These are phyloP conservation scores for Pulveroboletus sp. DNA, from an alignment of 768 basidiomycete genomes.

Conservation along the genomic window DNA sequence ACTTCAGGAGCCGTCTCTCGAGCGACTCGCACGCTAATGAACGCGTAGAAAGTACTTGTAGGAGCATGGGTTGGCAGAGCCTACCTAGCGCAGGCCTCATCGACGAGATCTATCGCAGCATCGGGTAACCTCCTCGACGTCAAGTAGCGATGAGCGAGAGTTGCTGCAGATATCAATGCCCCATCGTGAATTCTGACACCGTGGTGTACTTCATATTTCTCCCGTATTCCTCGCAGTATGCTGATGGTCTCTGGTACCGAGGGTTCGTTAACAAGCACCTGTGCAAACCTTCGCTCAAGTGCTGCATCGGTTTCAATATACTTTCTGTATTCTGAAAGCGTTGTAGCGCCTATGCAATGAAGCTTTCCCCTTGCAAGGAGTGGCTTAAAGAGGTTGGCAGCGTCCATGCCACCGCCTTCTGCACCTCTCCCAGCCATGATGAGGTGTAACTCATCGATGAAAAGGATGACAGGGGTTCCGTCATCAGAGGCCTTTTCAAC, in stretches of 20 bases:
- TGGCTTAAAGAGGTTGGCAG: constrained; percentile 90
- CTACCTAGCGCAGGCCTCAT: constrained; percentile 88
- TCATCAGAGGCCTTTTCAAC: constrained; percentile 85
- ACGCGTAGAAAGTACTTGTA: neutral
- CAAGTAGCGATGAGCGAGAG: constrained; percentile 90
- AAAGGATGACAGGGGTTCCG: constrained; percentile 81
- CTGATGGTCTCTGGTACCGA: constrained; percentile 85
- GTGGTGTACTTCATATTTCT: constrained; percentile 92
- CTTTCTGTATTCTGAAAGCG: constrained; percentile 87
- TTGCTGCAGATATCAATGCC: constrained; percentile 85
- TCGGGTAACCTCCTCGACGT: constrained; percentile 79
- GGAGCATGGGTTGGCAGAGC: constrained; percentile 11
- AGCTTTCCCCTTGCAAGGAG: constrained; percentile 82
- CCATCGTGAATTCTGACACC: constrained; percentile 88
- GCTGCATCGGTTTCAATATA: constrained; percentile 93
- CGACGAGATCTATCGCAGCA: constrained; percentile 87
- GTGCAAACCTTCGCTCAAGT: constrained; percentile 88
- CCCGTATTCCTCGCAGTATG: constrained; percentile 90
- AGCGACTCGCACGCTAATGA: constrained; percentile 76
- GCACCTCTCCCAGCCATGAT: constrained; percentile 88
- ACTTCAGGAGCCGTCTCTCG: constrained; percentile 93
- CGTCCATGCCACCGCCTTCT: constrained; percentile 91
- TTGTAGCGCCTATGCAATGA: constrained; percentile 86
- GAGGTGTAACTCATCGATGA: constrained; percentile 93
- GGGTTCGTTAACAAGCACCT: constrained; percentile 92